phyloP scores from a whole-genome alignment of 1,139 yeast genomes.

The Kodamaea sp. region DNA sequence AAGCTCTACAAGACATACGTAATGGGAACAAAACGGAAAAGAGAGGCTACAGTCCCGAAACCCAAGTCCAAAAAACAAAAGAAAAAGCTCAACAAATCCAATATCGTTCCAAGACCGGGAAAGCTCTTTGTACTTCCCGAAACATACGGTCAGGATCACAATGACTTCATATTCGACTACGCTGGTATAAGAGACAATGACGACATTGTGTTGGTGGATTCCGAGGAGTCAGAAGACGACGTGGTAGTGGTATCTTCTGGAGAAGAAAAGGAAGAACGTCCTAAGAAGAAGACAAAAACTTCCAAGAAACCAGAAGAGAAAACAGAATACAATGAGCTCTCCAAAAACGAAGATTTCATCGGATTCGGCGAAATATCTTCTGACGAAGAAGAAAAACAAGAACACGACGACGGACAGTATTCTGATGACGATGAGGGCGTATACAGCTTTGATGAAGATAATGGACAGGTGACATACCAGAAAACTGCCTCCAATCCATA shows the following conservation, averaged over 20 bases:
- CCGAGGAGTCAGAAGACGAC: slow-evolving; percentile 27
- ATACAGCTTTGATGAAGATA: slow-evolving; percentile 6
- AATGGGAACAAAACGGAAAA: slow-evolving; percentile 20
- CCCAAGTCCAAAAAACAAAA: slow-evolving; percentile 22
- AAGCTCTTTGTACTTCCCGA: slow-evolving; percentile 21
- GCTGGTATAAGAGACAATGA: slow-evolving; percentile 14
- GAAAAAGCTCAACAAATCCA: slow-evolving; percentile 14
- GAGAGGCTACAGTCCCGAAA: slow-evolving; percentile 19
- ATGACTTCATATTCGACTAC: slow-evolving; percentile 23
- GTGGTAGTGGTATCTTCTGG: slow-evolving; percentile 41
- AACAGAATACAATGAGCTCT: slow-evolving; percentile 32
- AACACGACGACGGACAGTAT: slow-evolving; percentile 25
- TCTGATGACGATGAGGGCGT: slow-evolving; percentile 45
- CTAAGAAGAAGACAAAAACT: slow-evolving; percentile 13
- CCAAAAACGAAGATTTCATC: slow-evolving; percentile 59
- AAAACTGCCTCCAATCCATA: slow-evolving; percentile 33
- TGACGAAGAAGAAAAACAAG: slow-evolving; percentile 36
- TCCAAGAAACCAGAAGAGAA: slow-evolving; percentile 4
- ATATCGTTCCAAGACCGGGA: slow-evolving; percentile 17
- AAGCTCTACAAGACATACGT: slow-evolving; percentile 1
- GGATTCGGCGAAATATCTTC: slow-evolving; percentile 57
- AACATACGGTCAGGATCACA: slow-evolving; percentile 20
- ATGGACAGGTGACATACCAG: neutral
- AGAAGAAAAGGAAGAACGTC: slow-evolving; percentile 21
- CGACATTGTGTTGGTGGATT: slow-evolving; percentile 28